phyloP scores from a whole-genome alignment of 1,284 basidiomycete species.

The Naganishia liquefaciens region DNA sequence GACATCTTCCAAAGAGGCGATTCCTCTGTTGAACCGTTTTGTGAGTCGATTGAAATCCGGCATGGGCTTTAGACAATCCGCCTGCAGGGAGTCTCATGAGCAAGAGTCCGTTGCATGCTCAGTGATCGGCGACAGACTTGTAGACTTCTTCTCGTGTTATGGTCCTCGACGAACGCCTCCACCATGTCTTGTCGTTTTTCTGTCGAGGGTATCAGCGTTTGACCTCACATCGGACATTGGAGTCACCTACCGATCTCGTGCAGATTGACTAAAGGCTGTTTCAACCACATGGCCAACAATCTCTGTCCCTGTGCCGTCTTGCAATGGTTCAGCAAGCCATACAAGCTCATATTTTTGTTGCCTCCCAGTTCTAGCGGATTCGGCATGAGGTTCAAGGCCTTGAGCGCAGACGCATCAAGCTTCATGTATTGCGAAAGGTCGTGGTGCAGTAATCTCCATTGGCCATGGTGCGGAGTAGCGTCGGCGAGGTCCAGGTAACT shows the following conservation, averaged over 20 bases:
- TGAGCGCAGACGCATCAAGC: slow-evolving; percentile 89
- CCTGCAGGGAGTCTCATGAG: slow-evolving; percentile 57
- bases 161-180: slow-evolving; percentile 79
- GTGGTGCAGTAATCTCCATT: slow-evolving; percentile 79
- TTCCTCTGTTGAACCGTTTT: slow-evolving; percentile 85
- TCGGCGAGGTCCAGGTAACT: slow-evolving; percentile 79
- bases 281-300: slow-evolving; percentile 88
- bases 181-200: slow-evolving; percentile 84
- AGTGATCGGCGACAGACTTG: slow-evolving; percentile 59
- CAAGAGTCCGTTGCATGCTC: background rate
- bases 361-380: slow-evolving; percentile 61
- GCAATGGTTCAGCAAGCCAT: slow-evolving; percentile 90
- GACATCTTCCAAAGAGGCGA: slow-evolving; percentile 88
- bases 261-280: slow-evolving; percentile 91
- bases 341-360: slow-evolving; percentile 78
- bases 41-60: slow-evolving; percentile 92
- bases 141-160: slow-evolving; percentile 67
- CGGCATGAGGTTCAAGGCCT: slow-evolving; percentile 85
- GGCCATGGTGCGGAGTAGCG: slow-evolving; percentile 77
- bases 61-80: slow-evolving; percentile 84
- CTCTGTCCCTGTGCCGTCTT: slow-evolving; percentile 96
- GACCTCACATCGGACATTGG: background rate
- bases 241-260: slow-evolving; percentile 81
- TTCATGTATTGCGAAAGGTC: slow-evolving; percentile 95
- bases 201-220: slow-evolving; percentile 43